Base-by-base conservation (phyloP, 768 basidiomycete genomes). In the Coprinopsis marcescibilis region DNA sequence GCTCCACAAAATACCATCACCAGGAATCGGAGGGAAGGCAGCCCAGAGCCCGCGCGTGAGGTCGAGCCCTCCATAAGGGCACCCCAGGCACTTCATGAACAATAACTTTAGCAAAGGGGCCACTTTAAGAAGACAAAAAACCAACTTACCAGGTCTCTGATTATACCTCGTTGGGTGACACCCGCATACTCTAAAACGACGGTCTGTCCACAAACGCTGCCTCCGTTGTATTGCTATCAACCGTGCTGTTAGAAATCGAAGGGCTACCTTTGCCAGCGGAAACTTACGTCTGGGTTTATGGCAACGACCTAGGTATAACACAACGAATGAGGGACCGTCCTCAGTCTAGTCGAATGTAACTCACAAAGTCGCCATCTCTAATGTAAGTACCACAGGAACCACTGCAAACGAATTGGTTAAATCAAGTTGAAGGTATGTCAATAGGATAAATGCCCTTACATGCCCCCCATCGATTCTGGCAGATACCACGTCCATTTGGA, bases 121-220 rank as follows among this genome's bases (percentile, higher is more conserved):
- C 15, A 17, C 23, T n/a, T 14, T 32, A 37, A 14, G 20, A 34
- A 35, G 1, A 8, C 17, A 25, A 30, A 19, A 20, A n/a, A n/a
- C n/a, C 42, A 43, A 65, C 59, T 17, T 44, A 81, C 83, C 79
- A 73, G 64, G 62, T 89, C 89, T 65, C 72, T 70, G 55, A 91
- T 77, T 1, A 52, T 60, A 3, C 86, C 87, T 1, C 46, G 48
- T 8, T 79, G 65, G 1, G 76, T 75, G 59, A 78, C 81, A 48
- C 85, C 85, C 30, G 70, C 68, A 57, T 70, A 80, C 3, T 67
- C 65, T 63, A 91, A 80, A 11, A 72, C 75, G 53, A 91, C 81
- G 17, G 52, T 55, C 57, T 75, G 65, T 58, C 74, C 75, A 62
- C 89, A 91, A 33, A 78, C 42, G 44, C 54, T 65, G 17, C 78